Base-by-base conservation (phyloP, 192 early-diverging fungal genomes). In the Rhizophagus sp. region DNA sequence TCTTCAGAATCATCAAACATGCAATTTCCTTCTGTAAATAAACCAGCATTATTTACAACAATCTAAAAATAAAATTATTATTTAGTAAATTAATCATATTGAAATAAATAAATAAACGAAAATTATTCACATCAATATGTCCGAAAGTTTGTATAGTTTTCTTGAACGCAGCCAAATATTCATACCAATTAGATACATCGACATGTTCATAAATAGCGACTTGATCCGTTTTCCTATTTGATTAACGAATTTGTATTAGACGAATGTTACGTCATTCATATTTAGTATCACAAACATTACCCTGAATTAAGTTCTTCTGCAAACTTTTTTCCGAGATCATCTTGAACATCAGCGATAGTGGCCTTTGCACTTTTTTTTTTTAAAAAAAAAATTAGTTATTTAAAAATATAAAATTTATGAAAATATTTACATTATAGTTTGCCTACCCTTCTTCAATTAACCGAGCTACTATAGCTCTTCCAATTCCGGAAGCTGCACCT, bases 291-390 rank as follows among this genome's bases (percentile, higher is more conserved):
- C 17, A 81, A 36, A 17, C 52, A 72, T 39, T 73, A 79, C 75
- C 75, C 83, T 9, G 81, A 65, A 47, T 79, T 80, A 39, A 83
- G 61, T 47, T 83, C 79, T 11, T 61, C 66, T 4, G 76, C 82
- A 65, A 83, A 67, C 22, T 65, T 75, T 66, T 81, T 76, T 6
- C 82, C 82, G 10, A 73, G 79, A 47, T 83, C 80, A 63, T 62
- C 85, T 34, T 88, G 82, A 62, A 92, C 77, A 61, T 92, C 91
- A 34, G 85, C 91, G 50, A 93, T 76, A 24, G 91, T 91, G 61
- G 92, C 89, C 36, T 89, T 88, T 67, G 83, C 90, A 12, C 92
- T 92, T 64, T 44, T 36, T 36, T 36, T 36, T 36, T 36, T 36
- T 4, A 36, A 5, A 13, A 30, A 13, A 17, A 19, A 36, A 52